phyloP scores from a whole-genome alignment of 108 stramenopile genomes.

The Fragilaria crotonensis region DNA sequence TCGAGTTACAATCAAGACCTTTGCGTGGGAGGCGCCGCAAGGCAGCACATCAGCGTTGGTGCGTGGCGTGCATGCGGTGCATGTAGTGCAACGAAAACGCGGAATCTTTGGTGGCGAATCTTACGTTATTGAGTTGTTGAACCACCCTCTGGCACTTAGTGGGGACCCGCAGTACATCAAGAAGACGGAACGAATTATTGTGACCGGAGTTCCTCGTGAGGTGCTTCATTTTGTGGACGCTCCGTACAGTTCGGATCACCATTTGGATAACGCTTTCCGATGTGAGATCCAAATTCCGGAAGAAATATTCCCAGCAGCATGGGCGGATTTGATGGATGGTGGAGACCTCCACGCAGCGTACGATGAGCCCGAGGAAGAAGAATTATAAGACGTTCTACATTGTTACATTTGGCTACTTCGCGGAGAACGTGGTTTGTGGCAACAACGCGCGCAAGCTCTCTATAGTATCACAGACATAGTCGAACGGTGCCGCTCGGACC shows the following conservation, averaged over 20 bases:
- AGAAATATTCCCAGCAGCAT: constrained; percentile 8
- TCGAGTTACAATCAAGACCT: too few species aligned
- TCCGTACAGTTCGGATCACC: constrained; percentile 19
- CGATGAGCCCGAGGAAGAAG: too few species aligned
- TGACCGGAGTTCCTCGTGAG: constrained; percentile 2
- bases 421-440: not conserved
- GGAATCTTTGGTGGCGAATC: too few species aligned
- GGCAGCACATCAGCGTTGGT: not conserved
- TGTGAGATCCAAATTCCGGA: constrained; percentile 34
- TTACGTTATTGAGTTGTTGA: not conserved
- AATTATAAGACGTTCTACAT: too few species aligned
- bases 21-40: not conserved
- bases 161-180: not conserved
- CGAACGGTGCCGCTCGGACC: constrained; percentile 53
- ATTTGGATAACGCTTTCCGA: constrained; percentile 14
- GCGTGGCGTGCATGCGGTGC: too few species aligned
- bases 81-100: not conserved
- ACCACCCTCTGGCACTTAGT: not conserved
- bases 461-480: constrained; percentile 34
- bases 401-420: too few species aligned
- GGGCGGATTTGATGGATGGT: too few species aligned
- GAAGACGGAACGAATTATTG: too few species aligned
- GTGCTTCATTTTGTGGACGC: constrained; percentile 9
- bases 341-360: too few species aligned
- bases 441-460: constrained; percentile 32